Evolutionary conservation across 768 basidiomycete species (phyloP), one percentile per base, ranked within the genome.

Genomic region (Suillus variegatus): DNA sequence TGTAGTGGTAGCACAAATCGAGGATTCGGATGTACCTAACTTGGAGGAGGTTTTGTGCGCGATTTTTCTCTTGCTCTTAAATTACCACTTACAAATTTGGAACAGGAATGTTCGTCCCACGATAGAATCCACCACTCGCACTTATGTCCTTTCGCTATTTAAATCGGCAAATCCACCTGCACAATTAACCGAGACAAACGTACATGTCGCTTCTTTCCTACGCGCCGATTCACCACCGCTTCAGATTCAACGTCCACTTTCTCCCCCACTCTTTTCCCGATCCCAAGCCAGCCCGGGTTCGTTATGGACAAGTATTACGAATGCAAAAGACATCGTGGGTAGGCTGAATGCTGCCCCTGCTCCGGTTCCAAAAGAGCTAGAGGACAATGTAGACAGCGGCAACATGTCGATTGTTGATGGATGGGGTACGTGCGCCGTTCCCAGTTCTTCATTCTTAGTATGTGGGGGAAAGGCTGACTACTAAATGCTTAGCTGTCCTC

Each of bases 361-460:
- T 13, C 68, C 73, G 54, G 64, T 77, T 54, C 69, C 74, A 55
- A 76, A 80, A 49, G 77, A 82, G 57, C 76, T 80, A 43, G 82
- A 84, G 28, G 75, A 74, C 4, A 82, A 86, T 57, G 66, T 85
- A 7, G 76, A 81, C n/a, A 71, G 70, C 41, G 80, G 82, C 60
- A 84, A 86, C 72, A 83, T 92, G 80, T 76, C 82, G 10, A 70
- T 90, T 41, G 83, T 90, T 1, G 81, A 86, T 73, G 90, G 89
- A 36, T 89, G 89, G 88, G 73, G 91, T 91, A 70, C 52, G 84
- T 82, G 51, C 36, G 58, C 56, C 66, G 43, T 61, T 65, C 18
- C 20, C 55, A 44, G 57, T 65, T 5, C 32, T 36, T 18, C 35
- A n/a, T 35, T 36, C 36, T 38, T 43, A 44, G 32, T 36, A 18